Conservation (phyloP, 164 flowering plant species). For the Liquidambar formosana region DNA sequence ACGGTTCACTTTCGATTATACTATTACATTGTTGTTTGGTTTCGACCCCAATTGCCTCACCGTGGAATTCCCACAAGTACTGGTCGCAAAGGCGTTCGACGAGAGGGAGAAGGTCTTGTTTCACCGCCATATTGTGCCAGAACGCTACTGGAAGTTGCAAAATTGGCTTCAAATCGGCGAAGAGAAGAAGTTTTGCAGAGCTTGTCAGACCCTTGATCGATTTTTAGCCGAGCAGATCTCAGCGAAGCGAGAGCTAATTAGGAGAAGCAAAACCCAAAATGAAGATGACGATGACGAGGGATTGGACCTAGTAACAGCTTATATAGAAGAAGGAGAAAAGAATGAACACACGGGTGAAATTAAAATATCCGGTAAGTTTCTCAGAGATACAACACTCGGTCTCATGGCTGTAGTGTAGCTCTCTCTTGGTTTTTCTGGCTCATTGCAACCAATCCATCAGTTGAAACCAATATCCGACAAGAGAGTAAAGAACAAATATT, state of each 20-base stretch:
- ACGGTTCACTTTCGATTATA: conserved; percentile 40
- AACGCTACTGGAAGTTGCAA: conserved; percentile 37
- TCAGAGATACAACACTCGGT: conserved; percentile 30
- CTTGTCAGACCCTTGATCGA: conserved; percentile 25
- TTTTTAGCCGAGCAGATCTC: conserved; percentile 22
- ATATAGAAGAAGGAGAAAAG: conserved; percentile 7
- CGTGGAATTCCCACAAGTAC: conserved; percentile 20
- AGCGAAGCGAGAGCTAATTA: conserved; percentile 13
- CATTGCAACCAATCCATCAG: conserved; percentile 16
- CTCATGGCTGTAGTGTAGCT: conserved; percentile 23
- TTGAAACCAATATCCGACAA: conserved; percentile 21
- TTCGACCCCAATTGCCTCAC: conserved; percentile 34
- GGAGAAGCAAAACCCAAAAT: not conserved
- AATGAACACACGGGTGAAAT: too few relatives aligned
- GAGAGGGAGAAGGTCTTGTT: conserved; percentile 30
- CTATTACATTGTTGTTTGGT: conserved; percentile 28
- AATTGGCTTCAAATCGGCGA: conserved; percentile 39
- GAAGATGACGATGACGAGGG: conserved; percentile 10
- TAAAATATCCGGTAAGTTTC: conserved; percentile 14
- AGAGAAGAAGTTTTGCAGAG: conserved; percentile 34
- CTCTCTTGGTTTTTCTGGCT: conserved; percentile 29
- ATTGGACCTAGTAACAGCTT: conserved; percentile 20
- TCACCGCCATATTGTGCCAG: conserved; percentile 34
- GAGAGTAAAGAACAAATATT: conserved; percentile 15
- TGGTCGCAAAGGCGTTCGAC: conserved; percentile 34